A percentile compares a stretch with the other conserved stretches of the same genome.
phyloP scores from a whole-genome alignment of 2,329 filamentous ascomycete genomes.

The Alternaria longipes region DNA sequence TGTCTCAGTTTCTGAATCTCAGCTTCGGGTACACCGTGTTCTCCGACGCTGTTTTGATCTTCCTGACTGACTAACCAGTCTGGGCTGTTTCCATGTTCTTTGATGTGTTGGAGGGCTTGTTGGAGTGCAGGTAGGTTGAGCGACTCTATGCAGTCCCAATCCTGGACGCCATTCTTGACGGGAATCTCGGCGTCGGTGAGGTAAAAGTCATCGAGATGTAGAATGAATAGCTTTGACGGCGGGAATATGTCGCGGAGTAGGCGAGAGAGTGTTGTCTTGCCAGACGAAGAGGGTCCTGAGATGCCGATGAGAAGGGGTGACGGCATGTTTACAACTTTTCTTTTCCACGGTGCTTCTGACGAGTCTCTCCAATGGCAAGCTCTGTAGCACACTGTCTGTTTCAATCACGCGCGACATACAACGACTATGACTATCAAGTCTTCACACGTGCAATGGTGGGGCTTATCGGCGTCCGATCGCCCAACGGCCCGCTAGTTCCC shows the following conservation, averaged over 20 bases:
- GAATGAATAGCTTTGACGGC: constrained; percentile 68
- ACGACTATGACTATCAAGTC: not conserved
- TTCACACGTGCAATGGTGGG: constrained; percentile 21
- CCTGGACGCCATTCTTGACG: constrained; percentile 66
- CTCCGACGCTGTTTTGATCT: constrained; percentile 64
- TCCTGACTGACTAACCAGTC: constrained; percentile 63
- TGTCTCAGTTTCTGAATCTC: constrained; percentile 52
- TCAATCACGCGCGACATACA: not conserved
- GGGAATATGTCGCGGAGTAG: constrained; percentile 84
- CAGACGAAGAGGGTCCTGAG: constrained; percentile 89
- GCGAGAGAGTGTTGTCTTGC: constrained; percentile 92
- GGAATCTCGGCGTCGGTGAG: constrained; percentile 75
- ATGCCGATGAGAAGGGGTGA: constrained; percentile 74
- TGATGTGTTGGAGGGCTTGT: constrained; percentile 74
- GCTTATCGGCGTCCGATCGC: constrained; percentile 19
- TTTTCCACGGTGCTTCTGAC: not conserved
- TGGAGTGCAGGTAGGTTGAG: constrained; percentile 76
- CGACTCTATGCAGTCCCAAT: constrained; percentile 91
- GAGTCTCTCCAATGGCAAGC: not conserved
- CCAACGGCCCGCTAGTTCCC: constrained; percentile 15
- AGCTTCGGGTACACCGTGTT: constrained; percentile 40
- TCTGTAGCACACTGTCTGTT: not conserved
- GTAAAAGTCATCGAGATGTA: constrained; percentile 98
- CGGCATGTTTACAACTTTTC: constrained; percentile 14
- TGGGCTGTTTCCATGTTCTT: constrained; percentile 68